A percentile compares a stretch with the other conserved stretches of the same genome.
phyloP scores from a whole-genome alignment of 2,329 filamentous ascomycete genomes.

The Sporothrix inflata region DNA sequence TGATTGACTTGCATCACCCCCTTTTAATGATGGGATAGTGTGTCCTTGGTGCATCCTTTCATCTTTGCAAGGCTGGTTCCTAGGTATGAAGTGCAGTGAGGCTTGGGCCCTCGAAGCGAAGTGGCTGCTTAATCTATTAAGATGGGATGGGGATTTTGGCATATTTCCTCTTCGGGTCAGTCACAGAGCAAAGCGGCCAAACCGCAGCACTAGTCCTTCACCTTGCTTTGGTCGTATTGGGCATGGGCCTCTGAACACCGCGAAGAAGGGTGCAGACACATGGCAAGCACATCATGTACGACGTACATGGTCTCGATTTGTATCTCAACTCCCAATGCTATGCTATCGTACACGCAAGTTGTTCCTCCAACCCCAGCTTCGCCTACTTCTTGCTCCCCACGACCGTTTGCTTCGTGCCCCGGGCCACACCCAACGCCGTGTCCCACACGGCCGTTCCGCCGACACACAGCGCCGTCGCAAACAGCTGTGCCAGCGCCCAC shows the following conservation, averaged over 20 bases:
- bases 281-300: not conserved
- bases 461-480: conserved; percentile 67
- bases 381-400: not conserved
- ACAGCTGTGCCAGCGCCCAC: conserved; percentile 50
- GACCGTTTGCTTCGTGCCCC: not conserved
- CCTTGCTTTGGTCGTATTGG: not conserved
- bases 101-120: not conserved
- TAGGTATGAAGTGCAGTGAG: not conserved
- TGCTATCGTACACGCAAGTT: not conserved
- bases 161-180: not conserved
- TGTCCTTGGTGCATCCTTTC: not conserved
- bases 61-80: not conserved
- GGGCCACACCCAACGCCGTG: not conserved
- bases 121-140: conserved; percentile 14
- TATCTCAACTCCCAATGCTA: too few relatives aligned
- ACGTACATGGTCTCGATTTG: not conserved
- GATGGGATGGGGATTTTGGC: not conserved
- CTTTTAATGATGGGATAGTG: not conserved
- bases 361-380: too few relatives aligned
- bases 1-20: not conserved
- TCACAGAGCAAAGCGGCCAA: not conserved
- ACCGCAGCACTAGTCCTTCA: too few relatives aligned
- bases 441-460: conserved; percentile 49
- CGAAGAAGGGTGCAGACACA: not conserved
- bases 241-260: not conserved